Evolutionary conservation across 768 basidiomycete species (phyloP), one percentile per base, ranked within the genome.

Genomic region (Chalciporus chontae): DNA sequence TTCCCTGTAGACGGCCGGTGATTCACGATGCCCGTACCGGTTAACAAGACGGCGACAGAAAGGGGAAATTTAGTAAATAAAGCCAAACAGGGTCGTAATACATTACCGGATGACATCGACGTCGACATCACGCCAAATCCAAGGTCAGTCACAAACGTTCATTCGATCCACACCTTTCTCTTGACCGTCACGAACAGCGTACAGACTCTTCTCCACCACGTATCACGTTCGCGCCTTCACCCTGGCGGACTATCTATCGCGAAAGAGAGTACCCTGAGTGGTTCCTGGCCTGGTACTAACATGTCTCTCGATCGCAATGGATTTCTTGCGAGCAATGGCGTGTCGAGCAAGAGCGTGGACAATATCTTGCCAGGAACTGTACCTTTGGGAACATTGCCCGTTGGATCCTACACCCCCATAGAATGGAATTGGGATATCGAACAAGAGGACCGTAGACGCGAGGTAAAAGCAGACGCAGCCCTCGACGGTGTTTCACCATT

Each of bases 341-440:
- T 36, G 5, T 39, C 55, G 10, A 42, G 11, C 1, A 39, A 17
- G 19, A 15, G 27, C 10, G 7, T 38, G 4, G 45, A 39, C 3
- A 27, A 5, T 5, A 31, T 44, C 4, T 23, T 60, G 1, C 65
- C 60, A 13, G 66, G 67, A n/a, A 62, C 59, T 0, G 58, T 56
- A 5, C 56, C 62, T 1, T 46, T 69, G 3, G 36, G 55, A 0
- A 47, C 65, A 2, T 10, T 45, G 3, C 38, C 53, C 27, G 38
- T 52, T 4, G n/a, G 27, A 4, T 14, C 50, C 14, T 46, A 46
- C 43, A 27, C 40, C 48, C 58, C 56, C 13, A 59, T 86, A 31
- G 69, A 76, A 62, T 90, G 87, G 87, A 77, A 81, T 66, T 85
- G 85, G 85, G 76, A 80, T 17, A 59, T 76, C 29, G 88, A 90